phyloP scores from a whole-genome alignment of 2,329 filamentous ascomycete genomes.

The Alternaria sp. region DNA sequence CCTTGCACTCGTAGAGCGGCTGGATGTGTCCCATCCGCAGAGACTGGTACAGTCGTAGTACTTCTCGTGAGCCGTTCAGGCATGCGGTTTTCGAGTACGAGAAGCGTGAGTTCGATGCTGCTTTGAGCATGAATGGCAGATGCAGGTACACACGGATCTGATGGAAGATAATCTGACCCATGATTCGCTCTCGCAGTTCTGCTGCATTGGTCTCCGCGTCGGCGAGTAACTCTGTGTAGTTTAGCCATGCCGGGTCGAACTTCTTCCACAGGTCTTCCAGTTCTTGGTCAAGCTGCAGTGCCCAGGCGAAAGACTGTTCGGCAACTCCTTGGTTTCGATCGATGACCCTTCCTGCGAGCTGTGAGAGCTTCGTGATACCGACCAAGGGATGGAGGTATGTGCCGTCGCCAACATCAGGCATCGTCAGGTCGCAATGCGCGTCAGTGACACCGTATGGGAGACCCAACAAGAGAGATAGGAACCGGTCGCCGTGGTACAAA shows the following conservation, averaged over 20 bases:
- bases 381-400: conserved; percentile 38
- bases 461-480: conserved; percentile 61
- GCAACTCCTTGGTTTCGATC: conserved; percentile 51
- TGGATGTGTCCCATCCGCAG: conserved; percentile 44
- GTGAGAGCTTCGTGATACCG: conserved; percentile 46
- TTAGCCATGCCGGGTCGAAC: conserved; percentile 50
- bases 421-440: conserved; percentile 45
- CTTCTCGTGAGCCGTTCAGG: conserved; percentile 50
- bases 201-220: conserved; percentile 43
- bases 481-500: conserved; percentile 56
- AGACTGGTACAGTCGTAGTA: conserved; percentile 50
- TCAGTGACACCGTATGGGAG: conserved; percentile 57
- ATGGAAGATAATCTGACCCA: conserved; percentile 54
- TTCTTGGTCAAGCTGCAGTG: conserved; percentile 53
- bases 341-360: conserved; percentile 52
- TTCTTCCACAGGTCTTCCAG: conserved; percentile 49
- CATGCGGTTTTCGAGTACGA: conserved; percentile 50
- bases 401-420: conserved; percentile 33
- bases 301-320: conserved; percentile 46
- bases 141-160: conserved; percentile 55
- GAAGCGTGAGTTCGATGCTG: conserved; percentile 47
- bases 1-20: conserved; percentile 56
- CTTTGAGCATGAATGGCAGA: conserved; percentile 54
- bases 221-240: conserved; percentile 37
- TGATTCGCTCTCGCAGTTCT: conserved; percentile 47